phyloP scores from a whole-genome alignment of 2,329 filamentous ascomycete genomes.

The Microthyrium microscopicum region DNA sequence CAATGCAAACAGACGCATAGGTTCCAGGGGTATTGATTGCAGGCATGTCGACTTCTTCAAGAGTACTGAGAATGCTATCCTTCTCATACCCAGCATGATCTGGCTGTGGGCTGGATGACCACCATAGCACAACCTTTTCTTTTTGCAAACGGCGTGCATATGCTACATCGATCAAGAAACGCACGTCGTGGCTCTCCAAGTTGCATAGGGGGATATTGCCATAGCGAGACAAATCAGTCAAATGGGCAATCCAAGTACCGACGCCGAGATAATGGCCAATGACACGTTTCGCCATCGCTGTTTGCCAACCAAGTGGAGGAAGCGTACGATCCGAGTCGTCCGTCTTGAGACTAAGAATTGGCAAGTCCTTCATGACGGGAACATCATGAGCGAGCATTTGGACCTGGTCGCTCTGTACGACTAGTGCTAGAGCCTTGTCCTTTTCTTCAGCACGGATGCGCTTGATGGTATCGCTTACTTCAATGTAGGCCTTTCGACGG shows the following conservation, averaged over 20 bases:
- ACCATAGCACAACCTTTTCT: slow-evolving; percentile 92
- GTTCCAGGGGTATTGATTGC: slow-evolving; percentile 85
- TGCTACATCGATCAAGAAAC: slow-evolving; percentile 87
- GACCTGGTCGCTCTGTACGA: slow-evolving; percentile 79
- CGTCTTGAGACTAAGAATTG: slow-evolving; percentile 63
- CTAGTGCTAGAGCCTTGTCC: slow-evolving; percentile 59
- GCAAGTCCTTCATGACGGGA: slow-evolving; percentile 67
- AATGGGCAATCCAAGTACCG: slow-evolving; percentile 80
- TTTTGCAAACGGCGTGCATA: slow-evolving; percentile 81
- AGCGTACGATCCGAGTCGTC: slow-evolving; percentile 74
- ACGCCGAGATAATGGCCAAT: slow-evolving; percentile 83
- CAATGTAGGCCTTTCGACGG: slow-evolving; percentile 71
- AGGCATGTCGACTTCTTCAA: slow-evolving; percentile 84
- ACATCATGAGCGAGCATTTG: slow-evolving; percentile 71
- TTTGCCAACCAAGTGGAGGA: slow-evolving; percentile 86
- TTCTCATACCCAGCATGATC: slow-evolving; percentile 94
- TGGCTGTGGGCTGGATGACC: slow-evolving; percentile 71
- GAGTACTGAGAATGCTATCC: slow-evolving; percentile 67
- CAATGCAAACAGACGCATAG: slow-evolving; percentile 91
- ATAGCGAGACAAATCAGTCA: slow-evolving; percentile 76
- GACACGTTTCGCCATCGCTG: slow-evolving; percentile 68
- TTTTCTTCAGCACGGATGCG: slow-evolving; percentile 72
- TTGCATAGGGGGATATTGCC: slow-evolving; percentile 93
- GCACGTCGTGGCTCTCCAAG: slow-evolving; percentile 80
- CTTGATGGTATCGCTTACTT: slow-evolving; percentile 75